Evolutionary conservation across 2,329 filamentous ascomycete genomes (phyloP), one percentile per base, ranked within the genome.

Genomic region (Fusarium pseudonygamai): DNA sequence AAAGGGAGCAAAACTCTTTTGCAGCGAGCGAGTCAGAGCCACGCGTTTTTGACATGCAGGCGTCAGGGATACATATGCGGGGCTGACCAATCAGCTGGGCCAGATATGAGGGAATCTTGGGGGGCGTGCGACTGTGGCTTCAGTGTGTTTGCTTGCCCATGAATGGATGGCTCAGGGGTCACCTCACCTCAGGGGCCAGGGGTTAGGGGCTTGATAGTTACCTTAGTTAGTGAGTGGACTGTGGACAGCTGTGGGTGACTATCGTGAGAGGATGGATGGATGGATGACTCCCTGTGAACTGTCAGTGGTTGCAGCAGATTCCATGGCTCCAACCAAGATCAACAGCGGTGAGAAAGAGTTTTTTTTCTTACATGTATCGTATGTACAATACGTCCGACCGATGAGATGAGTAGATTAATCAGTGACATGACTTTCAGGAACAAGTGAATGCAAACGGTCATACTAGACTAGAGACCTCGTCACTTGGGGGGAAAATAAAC

Each of bases 1-100:
- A 26, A 15, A 14, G 13, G 13, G 37, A 67, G 39, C 43, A 72
- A 72, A 60, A 67, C 50, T 62, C 53, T 57, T 67, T 59, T 28
- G 50, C 53, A 46, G 60, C 70, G 69, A 46, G 60, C 70, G 69
- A 73, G 69, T 73, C 70, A 73, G 65, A 34, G 32, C 32, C 32
- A 34, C 32, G 32, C 32, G 43, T 69, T 63, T 70, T 71, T 73
- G 71, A 73, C 70, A 73, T 73, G 71, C 70, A 73, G 70, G 57
- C 70, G 49, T 71, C 71, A 73, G 69, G 70, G 70, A 73, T 73
- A 28, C 34, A 42, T 42, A 57, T 70, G 64, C 57, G 67, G 67
- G 70, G 67, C 70, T 69, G 56, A 9, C 74, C 72, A 76, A 76
- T 76, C 22, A 61, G 24, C 18, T n/a, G 2, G 5, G 10, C 6